Conservation (phyloP, 2,329 filamentous ascomycete species). For the Pyrenochaeta sp. region DNA sequence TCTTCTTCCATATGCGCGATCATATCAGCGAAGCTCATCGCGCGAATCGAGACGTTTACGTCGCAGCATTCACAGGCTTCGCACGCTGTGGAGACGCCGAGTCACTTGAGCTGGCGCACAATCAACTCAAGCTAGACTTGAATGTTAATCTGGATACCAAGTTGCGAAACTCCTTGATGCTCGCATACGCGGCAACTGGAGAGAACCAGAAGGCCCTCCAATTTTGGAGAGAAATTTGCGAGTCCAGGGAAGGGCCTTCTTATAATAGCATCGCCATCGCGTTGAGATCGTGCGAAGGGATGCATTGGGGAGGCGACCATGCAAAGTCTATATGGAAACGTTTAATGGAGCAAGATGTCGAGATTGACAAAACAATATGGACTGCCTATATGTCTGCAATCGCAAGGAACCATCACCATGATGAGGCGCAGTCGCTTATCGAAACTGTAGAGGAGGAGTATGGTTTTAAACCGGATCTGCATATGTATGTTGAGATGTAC, state of each 20-base stretch:
- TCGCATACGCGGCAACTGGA: slow-evolving; percentile 78
- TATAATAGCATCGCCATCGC: slow-evolving; percentile 82
- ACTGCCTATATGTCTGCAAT: slow-evolving; percentile 79
- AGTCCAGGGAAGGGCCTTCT: slow-evolving; percentile 83
- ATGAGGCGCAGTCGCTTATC: slow-evolving; percentile 72
- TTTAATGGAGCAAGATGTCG: slow-evolving; percentile 78
- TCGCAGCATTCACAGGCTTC: slow-evolving; percentile 79
- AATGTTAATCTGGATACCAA: slow-evolving; percentile 77
- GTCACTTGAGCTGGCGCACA: slow-evolving; percentile 79
- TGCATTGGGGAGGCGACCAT: slow-evolving; percentile 54
- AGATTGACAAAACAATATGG: slow-evolving; percentile 77
- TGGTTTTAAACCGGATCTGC: slow-evolving; percentile 71
- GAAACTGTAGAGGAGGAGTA: slow-evolving; percentile 72
- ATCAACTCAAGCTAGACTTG: slow-evolving; percentile 94
- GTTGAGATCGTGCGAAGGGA: slow-evolving; percentile 78
- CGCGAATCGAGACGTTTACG: slow-evolving; percentile 78
- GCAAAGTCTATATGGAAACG: slow-evolving; percentile 72
- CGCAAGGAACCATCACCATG: slow-evolving; percentile 74
- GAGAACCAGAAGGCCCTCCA: slow-evolving; percentile 73
- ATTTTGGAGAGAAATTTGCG: slow-evolving; percentile 86
- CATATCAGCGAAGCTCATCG: slow-evolving; percentile 69
- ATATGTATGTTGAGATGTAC: slow-evolving; percentile 68
- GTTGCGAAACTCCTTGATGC: slow-evolving; percentile 85
- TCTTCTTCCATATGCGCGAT: slow-evolving; percentile 94
- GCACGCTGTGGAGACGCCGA: slow-evolving; percentile 67